Percentiles rank a stretch among this genome's conserved stretches.
phyloP scores from a whole-genome alignment of 192 early-diverging fungal genomes.

The Radiomyces spectabilis region DNA sequence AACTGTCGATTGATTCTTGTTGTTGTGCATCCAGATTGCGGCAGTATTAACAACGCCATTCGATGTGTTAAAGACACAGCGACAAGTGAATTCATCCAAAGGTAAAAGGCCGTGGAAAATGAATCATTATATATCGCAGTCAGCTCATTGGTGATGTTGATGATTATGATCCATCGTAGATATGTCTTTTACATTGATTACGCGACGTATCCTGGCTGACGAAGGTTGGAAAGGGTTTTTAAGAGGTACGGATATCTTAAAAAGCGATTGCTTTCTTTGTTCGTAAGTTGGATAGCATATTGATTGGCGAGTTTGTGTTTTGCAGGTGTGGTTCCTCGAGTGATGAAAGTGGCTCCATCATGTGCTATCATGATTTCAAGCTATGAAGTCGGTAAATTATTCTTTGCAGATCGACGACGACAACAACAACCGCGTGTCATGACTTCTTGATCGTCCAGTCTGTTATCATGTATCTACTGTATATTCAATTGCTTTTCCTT shows the following conservation, averaged over 20 bases:
- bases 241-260: no score
- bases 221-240: background rate
- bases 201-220: background rate
- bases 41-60: constrained; percentile 92
- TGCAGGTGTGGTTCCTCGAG: constrained; percentile 51
- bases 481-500: no score
- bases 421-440: background rate
- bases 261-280: no score
- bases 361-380: constrained; percentile 96
- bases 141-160: no score
- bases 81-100: constrained; percentile 80
- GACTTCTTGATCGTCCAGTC: no score
- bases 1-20: background rate
- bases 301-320: no score
- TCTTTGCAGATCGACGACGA: constrained; percentile 20
- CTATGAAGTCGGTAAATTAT: constrained; percentile 66
- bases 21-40: constrained; percentile 47
- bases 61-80: constrained; percentile 90
- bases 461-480: no score
- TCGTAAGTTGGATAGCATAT: no score
- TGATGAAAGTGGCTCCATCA: constrained; percentile 85
- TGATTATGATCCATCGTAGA: no score
- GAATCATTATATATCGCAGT: no score
- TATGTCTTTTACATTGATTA: background rate
- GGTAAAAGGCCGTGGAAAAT: constrained; percentile 13